Conservation (phyloP, 257 asterid species). For the Coffea canephora region DNA sequence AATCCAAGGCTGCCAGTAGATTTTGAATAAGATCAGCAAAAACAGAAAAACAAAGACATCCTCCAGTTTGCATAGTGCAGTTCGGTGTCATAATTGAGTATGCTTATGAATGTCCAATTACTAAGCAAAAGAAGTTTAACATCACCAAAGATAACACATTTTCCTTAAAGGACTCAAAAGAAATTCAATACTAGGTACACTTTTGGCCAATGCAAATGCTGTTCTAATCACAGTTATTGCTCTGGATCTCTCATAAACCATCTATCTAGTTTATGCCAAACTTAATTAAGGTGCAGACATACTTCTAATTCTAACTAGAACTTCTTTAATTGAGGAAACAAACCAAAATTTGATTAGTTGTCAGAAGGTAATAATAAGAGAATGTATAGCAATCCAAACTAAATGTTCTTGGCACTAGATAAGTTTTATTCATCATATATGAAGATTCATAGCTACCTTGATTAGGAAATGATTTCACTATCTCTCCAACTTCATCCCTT, state of each 20-base stretch:
- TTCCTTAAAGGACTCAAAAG: background rate
- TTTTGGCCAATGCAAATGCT: background rate
- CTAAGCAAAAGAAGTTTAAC: background rate
- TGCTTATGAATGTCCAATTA: background rate
- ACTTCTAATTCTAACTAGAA: background rate
- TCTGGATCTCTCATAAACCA: background rate
- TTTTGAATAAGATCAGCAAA: slow-evolving; percentile 6
- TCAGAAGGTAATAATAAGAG: background rate
- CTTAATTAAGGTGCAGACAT: background rate
- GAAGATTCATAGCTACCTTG: slow-evolving; percentile 54
- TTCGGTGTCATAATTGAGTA: background rate
- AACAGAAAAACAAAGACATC: background rate
- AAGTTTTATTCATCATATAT: slow-evolving; percentile 1
- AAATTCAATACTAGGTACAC: background rate
- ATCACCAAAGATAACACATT: background rate
- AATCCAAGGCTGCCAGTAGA: slow-evolving; percentile 74
- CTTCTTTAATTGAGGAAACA: background rate
- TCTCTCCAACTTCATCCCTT: slow-evolving; percentile 51
- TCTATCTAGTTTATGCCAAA: background rate
- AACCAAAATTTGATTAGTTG: background rate
- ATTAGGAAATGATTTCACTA: slow-evolving; percentile 74
- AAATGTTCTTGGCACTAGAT: background rate
- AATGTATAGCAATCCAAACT: background rate
- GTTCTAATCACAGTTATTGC: background rate
- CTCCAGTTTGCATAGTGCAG: background rate